Conservation (phyloP, 306 rosid species). For the Senna tora region DNA sequence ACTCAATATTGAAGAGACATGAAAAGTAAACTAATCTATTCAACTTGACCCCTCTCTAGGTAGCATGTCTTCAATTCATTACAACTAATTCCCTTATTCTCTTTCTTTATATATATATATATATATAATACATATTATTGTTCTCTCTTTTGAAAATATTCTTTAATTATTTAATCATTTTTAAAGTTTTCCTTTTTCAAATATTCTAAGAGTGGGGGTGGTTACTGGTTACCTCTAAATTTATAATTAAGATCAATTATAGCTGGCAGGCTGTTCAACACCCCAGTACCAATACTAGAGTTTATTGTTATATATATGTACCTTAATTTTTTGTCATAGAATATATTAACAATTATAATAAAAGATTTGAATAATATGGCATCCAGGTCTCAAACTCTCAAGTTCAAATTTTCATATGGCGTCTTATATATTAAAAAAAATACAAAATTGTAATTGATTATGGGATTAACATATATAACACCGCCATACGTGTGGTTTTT, state of each 20-base stretch:
- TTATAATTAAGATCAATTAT: not conserved
- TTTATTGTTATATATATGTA: too few relatives aligned
- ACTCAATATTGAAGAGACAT: too few relatives aligned
- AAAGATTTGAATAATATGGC: too few relatives aligned
- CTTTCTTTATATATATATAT: not conserved
- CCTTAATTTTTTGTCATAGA: too few relatives aligned
- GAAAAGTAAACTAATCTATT: too few relatives aligned
- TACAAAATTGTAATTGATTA: not conserved
- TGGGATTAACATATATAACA: not conserved
- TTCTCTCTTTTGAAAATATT: not conserved
- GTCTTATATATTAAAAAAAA: too few relatives aligned
- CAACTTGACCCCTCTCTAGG: not conserved
- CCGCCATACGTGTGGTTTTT: not conserved
- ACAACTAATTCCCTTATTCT: not conserved
- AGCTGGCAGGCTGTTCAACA: slow-evolving; percentile 20
- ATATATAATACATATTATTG: too few relatives aligned
- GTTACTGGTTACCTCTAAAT: slow-evolving; percentile 17
- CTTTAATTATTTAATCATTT: too few relatives aligned
- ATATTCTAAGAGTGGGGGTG: slow-evolving; percentile 22
- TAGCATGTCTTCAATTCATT: not conserved
- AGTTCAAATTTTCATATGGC: too few relatives aligned
- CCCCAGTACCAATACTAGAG: too few relatives aligned
- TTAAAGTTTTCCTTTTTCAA: not conserved
- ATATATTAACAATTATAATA: too few relatives aligned
- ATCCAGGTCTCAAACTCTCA: too few relatives aligned